Conservation (phyloP, 2,329 filamentous ascomycete species). For the Ophiostoma sp. region DNA sequence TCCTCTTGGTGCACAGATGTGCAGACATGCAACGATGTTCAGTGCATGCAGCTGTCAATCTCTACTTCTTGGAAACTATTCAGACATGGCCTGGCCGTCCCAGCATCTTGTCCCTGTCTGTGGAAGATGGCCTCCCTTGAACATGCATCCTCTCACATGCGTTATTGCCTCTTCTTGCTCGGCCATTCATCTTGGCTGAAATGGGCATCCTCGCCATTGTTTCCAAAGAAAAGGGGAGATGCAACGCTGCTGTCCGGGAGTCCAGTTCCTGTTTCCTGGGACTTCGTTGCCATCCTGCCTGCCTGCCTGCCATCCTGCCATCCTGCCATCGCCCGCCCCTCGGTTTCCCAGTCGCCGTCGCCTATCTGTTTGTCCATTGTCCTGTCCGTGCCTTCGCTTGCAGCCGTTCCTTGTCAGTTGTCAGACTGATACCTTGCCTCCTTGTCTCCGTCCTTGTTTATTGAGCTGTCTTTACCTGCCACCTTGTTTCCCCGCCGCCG, state of each 20-base stretch:
- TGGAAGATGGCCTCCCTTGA: neutral
- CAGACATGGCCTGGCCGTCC: neutral
- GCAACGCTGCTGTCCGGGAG: conserved; percentile 1
- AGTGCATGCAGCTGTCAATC: neutral
- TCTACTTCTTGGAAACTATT: neutral
- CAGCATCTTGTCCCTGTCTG: neutral
- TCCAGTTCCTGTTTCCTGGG: neutral
- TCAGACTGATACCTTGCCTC: neutral
- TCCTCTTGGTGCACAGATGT: neutral
- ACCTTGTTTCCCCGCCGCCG: neutral
- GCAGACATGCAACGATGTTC: neutral
- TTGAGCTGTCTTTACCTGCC: neutral
- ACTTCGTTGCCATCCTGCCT: neutral
- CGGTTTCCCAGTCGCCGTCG: neutral
- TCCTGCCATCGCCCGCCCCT: neutral
- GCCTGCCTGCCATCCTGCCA: neutral
- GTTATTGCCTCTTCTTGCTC: neutral
- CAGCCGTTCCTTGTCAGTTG: neutral
- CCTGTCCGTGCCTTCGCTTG: neutral
- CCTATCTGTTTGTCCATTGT: neutral
- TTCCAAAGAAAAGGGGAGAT: conserved; percentile 2
- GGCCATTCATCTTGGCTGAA: neutral
- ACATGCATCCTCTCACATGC: neutral
- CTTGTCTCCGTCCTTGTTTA: neutral
- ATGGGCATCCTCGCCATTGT: neutral